Evolutionary conservation across 768 basidiomycete genomes (phyloP).

Genomic region (Rhodotorula diobovata): DNA sequence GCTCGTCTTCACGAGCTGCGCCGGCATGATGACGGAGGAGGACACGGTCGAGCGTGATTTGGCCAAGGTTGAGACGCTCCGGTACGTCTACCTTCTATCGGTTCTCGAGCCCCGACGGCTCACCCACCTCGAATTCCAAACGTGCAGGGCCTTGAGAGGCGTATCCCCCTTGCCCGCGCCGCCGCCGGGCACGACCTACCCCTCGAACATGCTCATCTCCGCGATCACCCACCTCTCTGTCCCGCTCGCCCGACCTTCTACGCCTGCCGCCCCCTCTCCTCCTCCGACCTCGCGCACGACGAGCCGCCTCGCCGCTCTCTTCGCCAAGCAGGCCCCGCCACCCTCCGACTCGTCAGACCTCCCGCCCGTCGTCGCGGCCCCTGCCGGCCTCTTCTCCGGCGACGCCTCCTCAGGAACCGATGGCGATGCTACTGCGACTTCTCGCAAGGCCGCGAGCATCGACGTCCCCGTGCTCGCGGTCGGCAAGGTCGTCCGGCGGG

Average conservation of each 20-base stretch:
- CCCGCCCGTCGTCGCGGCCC: constrained; percentile 14
- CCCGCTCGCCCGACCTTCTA: constrained; percentile 48
- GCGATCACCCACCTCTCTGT: constrained; percentile 16
- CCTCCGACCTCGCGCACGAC: constrained; percentile 42
- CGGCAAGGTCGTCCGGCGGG: constrained; percentile 28
- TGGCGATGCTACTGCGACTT: no score
- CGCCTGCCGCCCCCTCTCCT: constrained; percentile 43
- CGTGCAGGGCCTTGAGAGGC: constrained; percentile 54
- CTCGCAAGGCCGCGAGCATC: neutral
- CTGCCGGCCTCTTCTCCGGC: neutral
- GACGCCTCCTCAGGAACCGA: neutral
- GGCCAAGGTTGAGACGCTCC: constrained; percentile 51
- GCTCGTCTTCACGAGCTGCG: constrained; percentile 20
- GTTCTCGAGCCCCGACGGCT: constrained; percentile 49
- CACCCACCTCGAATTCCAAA: constrained; percentile 45
- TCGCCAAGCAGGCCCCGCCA: constrained; percentile 45
- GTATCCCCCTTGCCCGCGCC: constrained; percentile 47
- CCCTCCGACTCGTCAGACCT: neutral
- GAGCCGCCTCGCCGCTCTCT: constrained; percentile 44
- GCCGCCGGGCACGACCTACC: constrained; percentile 4
- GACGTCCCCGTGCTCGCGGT: constrained; percentile 32
- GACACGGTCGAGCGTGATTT: constrained; percentile 46
- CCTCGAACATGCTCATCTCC: constrained; percentile 15
- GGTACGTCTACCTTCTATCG: constrained; percentile 54
- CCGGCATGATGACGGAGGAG: constrained; percentile 39